phyloP scores from a whole-genome alignment of 164 flowering plant genomes.

The Protea cynaroides region DNA sequence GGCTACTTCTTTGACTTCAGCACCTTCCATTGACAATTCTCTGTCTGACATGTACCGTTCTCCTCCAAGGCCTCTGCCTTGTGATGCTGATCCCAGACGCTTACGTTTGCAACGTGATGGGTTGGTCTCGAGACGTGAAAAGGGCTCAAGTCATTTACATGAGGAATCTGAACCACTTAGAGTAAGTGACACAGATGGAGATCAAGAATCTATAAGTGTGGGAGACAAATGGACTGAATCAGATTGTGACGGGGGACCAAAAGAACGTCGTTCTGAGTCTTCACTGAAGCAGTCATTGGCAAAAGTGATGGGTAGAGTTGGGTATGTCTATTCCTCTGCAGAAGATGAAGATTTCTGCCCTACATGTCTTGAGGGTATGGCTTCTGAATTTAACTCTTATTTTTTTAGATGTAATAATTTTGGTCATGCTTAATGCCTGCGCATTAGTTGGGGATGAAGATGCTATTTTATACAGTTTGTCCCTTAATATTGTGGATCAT shows the following conservation, averaged over 20 bases:
- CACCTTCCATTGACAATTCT: slow-evolving; percentile 55
- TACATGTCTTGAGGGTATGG: slow-evolving; percentile 92
- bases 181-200: slow-evolving; percentile 40
- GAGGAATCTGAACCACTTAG: slow-evolving; percentile 77
- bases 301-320: slow-evolving; percentile 34
- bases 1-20: slow-evolving; percentile 46
- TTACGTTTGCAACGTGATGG: slow-evolving; percentile 62
- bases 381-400: background rate
- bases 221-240: slow-evolving; percentile 61
- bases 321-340: slow-evolving; percentile 52
- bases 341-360: slow-evolving; percentile 99
- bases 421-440: no score
- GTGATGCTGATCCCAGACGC: slow-evolving; percentile 79
- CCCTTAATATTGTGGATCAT: background rate
- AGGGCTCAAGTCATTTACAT: slow-evolving; percentile 79
- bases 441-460: background rate
- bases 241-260: slow-evolving; percentile 49
- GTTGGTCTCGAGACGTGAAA: slow-evolving; percentile 69
- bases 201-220: slow-evolving; percentile 31
- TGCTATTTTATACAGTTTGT: background rate
- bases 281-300: slow-evolving; percentile 41
- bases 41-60: slow-evolving; percentile 64
- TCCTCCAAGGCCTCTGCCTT: slow-evolving; percentile 95
- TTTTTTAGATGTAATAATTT: background rate
- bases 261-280: slow-evolving; percentile 41